Conservation (phyloP, 192 early-diverging fungal genomes). For the Coemansia sp. region DNA sequence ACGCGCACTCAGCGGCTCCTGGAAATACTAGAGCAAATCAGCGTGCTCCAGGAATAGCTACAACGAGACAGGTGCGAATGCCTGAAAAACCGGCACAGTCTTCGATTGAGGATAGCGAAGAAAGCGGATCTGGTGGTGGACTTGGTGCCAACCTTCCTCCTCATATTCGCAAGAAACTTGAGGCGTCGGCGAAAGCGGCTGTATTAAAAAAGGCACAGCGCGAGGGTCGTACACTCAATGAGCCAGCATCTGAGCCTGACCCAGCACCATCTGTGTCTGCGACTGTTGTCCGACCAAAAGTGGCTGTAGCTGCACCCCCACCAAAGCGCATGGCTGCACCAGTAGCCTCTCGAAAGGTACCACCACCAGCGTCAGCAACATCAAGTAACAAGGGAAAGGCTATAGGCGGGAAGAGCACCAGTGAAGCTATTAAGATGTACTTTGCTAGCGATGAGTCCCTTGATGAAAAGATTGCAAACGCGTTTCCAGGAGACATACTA, state of each 20-base stretch:
- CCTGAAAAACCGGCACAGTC: not conserved
- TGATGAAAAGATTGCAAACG: conserved; percentile 64
- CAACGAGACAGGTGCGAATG: not conserved
- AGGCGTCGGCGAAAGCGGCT: conserved; percentile 52
- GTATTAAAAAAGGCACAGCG: conserved; percentile 54
- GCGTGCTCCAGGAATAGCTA: conserved; percentile 15
- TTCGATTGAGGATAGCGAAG: conserved; percentile 5
- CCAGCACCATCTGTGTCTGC: conserved; percentile 21
- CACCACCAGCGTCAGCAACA: conserved; percentile 25
- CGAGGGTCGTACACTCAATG: conserved; percentile 37
- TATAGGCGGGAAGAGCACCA: conserved; percentile 19
- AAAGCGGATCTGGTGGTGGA: conserved; percentile 3
- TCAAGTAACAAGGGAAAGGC: conserved; percentile 39
- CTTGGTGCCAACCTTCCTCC: conserved; percentile 51
- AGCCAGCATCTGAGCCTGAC: not conserved
- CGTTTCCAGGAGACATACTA: conserved; percentile 63
- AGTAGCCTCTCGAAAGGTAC: conserved; percentile 30
- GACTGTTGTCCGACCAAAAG: conserved; percentile 6
- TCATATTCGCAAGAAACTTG: conserved; percentile 53
- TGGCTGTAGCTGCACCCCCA: conserved; percentile 23
- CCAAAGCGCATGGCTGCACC: conserved; percentile 44
- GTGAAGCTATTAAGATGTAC: conserved; percentile 70
- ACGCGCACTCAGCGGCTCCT: conserved; percentile 28
- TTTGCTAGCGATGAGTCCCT: conserved; percentile 67
- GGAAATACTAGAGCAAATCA: conserved; percentile 21